Percentiles rank a stretch among this genome's conserved stretches.
phyloP scores from a whole-genome alignment of 192 early-diverging fungal genomes.

The Umbelopsis sp. region DNA sequence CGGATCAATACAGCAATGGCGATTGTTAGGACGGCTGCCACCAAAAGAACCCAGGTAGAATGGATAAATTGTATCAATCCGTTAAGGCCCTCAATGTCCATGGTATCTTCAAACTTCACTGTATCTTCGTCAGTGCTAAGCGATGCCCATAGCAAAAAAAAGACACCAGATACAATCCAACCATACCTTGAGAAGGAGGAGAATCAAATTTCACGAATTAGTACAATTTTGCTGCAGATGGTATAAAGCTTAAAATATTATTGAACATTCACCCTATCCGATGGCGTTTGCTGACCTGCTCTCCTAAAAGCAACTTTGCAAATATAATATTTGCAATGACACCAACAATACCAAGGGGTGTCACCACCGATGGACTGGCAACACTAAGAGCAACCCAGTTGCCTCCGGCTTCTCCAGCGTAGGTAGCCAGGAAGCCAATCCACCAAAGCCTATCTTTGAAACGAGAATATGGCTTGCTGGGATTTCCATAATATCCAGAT shows the following conservation, averaged over 20 bases:
- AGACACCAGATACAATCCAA: conserved; percentile 12
- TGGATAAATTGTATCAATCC: background rate
- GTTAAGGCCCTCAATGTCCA: background rate
- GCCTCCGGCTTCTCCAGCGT: conserved; percentile 26
- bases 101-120: conserved; percentile 1
- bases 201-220: background rate
- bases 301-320: conserved; percentile 22
- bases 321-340: conserved; percentile 30
- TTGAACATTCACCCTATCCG: conserved; percentile 12
- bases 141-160: conserved; percentile 7
- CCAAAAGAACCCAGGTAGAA: background rate
- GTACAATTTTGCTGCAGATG: background rate
- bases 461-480: conserved; percentile 22
- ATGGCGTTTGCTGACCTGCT: conserved; percentile 17
- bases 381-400: conserved; percentile 34
- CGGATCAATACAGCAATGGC: background rate
- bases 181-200: background rate
- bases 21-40: background rate
- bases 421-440: conserved; percentile 20
- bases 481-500: conserved; percentile 1
- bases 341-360: conserved; percentile 34
- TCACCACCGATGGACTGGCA: conserved; percentile 26
- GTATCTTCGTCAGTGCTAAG: background rate
- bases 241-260: background rate
- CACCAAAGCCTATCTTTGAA: conserved; percentile 27